phyloP scores from a whole-genome alignment of 257 asterid genomes.

The Echium plantagineum region DNA sequence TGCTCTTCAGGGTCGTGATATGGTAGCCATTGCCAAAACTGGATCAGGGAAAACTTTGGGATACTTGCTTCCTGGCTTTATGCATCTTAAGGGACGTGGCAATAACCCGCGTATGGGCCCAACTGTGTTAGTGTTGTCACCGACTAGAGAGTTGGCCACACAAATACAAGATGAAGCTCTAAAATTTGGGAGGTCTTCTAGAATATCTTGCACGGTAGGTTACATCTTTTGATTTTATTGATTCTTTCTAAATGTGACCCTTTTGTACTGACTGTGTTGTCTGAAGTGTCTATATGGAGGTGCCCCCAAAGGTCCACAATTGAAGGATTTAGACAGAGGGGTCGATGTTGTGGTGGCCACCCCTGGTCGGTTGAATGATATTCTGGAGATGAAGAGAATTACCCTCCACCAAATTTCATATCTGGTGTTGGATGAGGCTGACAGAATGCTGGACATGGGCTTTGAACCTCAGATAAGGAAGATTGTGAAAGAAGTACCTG shows the following conservation, averaged over 20 bases:
- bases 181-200: constrained; percentile 83
- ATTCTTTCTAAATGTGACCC: not conserved
- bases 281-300: constrained; percentile 83
- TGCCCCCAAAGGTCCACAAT: constrained; percentile 82
- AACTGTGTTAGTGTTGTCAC: constrained; percentile 85
- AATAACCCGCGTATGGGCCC: constrained; percentile 80
- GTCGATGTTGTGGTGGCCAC: constrained; percentile 94
- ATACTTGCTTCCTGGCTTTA: constrained; percentile 83
- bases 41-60: constrained; percentile 98
- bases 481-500: constrained; percentile 85
- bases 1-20: constrained; percentile 84
- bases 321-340: constrained; percentile 79
- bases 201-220: constrained; percentile 80
- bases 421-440: constrained; percentile 97
- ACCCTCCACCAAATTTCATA: constrained; percentile 85
- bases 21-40: constrained; percentile 98
- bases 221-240: not conserved
- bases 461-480: constrained; percentile 99
- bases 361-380: constrained; percentile 95
- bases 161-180: constrained; percentile 95
- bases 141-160: constrained; percentile 95
- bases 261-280: not conserved
- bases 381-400: constrained; percentile 83
- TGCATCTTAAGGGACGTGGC: constrained; percentile 55
- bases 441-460: constrained; percentile 99